Evolutionary conservation across 2,329 filamentous ascomycete genomes (phyloP), one percentile per base, ranked within the genome.

Genomic region (Chaetomium globosum): DNA sequence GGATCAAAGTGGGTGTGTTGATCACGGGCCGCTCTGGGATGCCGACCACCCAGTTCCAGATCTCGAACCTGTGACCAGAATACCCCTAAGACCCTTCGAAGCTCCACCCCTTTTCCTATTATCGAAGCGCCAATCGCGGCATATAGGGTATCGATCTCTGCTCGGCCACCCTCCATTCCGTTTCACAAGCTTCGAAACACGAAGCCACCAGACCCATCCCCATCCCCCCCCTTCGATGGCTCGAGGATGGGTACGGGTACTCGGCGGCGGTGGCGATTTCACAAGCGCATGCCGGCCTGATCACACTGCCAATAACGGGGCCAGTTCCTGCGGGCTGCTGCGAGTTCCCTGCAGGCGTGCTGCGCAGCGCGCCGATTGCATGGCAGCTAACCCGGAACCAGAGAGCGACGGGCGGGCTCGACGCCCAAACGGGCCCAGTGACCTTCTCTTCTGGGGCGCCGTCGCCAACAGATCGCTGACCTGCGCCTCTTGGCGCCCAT

Each of bases 1-100:
- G 63, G 56, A 49, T 30, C 59, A 59, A 23, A 55, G 61, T 36
- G 62, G 54, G 62, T 54, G 57, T 61, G 66, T 55, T 64, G 63
- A 65, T 65, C 63, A n/a, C 59, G 60, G 56, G 36, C 57, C 63
- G 66, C 39, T 21, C 8, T 56, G 16, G 31, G 52, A 26, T 64
- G 61, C 61, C 57, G 52, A 26, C 56, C 21, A 43, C 54, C 53
- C n/a, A 26, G 39, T 46, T 36, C 33, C 9, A 39, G 48, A 61
- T 61, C 49, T 56, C 53, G 58, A 30, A 4, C 36, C 49, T 43
- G 33, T 65, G 56, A 28, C 21, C 46, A 48, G 46, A 23, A 12
- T 9, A 12, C 46, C 21, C 46, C n/a, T 12, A 19, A 21, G 46
- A n/a, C 19, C 46, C 46, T 43, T 19, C 6, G 5, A 43, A 48